Percentiles rank a stretch among this genome's conserved stretches.
These are phyloP conservation scores for Casuarina glauca DNA, from an alignment of 306 rosid genomes.

Conservation along the genomic window DNA sequence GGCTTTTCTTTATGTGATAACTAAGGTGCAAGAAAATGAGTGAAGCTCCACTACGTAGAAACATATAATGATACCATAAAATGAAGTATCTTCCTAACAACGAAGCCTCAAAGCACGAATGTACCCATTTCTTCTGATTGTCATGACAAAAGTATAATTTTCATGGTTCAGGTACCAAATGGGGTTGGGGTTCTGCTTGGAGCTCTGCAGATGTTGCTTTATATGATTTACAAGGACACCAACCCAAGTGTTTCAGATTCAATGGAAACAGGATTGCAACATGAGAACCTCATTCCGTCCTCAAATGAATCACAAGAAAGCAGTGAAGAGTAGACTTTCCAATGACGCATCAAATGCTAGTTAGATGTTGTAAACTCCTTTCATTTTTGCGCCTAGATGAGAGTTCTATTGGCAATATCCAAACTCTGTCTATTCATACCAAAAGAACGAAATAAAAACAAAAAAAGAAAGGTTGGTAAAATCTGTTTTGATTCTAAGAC, in stretches of 20 bases:
- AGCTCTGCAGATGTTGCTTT: slow-evolving; percentile 27
- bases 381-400: neutral
- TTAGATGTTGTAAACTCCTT: too few species aligned
- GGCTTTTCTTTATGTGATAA: too few species aligned
- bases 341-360: neutral
- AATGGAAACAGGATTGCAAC: slow-evolving; percentile 24
- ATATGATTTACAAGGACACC: slow-evolving; percentile 25
- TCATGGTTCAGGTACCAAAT: slow-evolving; percentile 33
- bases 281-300: slow-evolving; percentile 23
- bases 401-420: neutral
- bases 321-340: neutral
- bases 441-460: too few species aligned
- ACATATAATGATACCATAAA: too few species aligned
- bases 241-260: slow-evolving; percentile 10
- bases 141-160: neutral
- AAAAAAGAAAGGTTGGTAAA: too few species aligned
- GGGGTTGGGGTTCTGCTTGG: slow-evolving; percentile 39
- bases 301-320: neutral
- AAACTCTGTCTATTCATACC: too few species aligned
- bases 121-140: neutral
- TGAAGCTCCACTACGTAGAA: too few species aligned
- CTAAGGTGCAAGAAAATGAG: too few species aligned
- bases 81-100: too few species aligned
- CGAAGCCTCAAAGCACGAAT: too few species aligned
- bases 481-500: too few species aligned